A percentile compares a stretch with the other conserved stretches of the same genome.
These are phyloP conservation scores for Chytriomyces confervae DNA, from an alignment of 192 early-diverging fungal genomes.

Conservation along the genomic window DNA sequence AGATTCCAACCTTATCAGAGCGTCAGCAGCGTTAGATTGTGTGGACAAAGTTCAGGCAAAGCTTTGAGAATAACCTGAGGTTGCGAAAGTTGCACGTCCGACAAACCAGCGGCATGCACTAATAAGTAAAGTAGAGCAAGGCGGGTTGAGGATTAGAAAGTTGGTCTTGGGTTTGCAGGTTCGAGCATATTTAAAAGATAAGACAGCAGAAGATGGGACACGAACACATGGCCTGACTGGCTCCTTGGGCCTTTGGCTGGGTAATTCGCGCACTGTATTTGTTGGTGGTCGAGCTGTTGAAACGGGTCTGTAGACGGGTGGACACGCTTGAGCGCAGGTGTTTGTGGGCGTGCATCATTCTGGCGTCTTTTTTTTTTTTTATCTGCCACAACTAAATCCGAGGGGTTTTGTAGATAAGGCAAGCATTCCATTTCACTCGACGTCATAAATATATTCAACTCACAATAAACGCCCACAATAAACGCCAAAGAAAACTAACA, in stretches of 20 bases:
- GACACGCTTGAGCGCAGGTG: background rate
- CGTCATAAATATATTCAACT: background rate
- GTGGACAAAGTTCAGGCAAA: no score
- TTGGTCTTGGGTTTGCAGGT: no score
- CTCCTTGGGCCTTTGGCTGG: conserved; percentile 91
- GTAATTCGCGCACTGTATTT: conserved; percentile 88
- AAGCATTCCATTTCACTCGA: background rate
- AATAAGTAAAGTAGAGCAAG: conserved; percentile 4
- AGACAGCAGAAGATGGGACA: conserved; percentile 5
- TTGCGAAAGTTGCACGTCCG: conserved; percentile 78
- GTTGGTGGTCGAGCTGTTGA: conserved; percentile 55
- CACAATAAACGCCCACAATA: no score
- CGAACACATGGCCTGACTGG: conserved; percentile 96
- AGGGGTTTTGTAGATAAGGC: no score
- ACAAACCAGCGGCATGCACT: conserved; percentile 95
- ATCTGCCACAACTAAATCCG: background rate
- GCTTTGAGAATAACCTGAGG: conserved; percentile 59
- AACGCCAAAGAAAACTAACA: background rate
- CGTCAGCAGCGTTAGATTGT: no score
- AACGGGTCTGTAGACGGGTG: background rate
- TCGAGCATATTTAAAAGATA: background rate
- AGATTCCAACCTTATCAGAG: conserved; percentile 77
- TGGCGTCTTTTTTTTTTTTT: background rate
- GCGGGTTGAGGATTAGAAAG: no score
- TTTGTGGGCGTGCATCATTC: no score